Conservation (phyloP, 768 basidiomycete genomes). For the Hemileccinum rubropunctum region DNA sequence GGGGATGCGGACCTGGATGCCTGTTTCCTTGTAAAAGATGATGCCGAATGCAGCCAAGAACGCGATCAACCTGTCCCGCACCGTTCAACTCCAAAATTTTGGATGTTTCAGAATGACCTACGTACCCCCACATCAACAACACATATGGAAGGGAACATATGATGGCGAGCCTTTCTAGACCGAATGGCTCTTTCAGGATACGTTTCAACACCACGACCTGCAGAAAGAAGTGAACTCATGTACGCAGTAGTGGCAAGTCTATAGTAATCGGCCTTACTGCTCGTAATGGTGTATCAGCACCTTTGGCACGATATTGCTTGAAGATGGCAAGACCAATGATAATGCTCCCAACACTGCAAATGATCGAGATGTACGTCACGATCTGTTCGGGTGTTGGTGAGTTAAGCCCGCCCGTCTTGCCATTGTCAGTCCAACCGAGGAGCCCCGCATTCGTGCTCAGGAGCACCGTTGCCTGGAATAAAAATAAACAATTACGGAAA, state of each 20-base stretch:
- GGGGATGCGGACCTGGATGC: constrained; percentile 23
- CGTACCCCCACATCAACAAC: constrained; percentile 40
- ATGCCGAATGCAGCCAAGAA: constrained; percentile 34
- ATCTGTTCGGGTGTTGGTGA: constrained; percentile 23
- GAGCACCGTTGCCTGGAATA: constrained; percentile 27
- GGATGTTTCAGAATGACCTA: background rate
- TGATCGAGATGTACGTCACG: constrained; percentile 26
- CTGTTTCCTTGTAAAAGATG: constrained; percentile 29
- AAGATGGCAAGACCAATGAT: constrained; percentile 29
- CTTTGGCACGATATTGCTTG: constrained; percentile 33
- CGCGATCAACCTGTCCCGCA: constrained; percentile 28
- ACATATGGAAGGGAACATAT: constrained; percentile 41
- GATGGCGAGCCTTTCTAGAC: constrained; percentile 38
- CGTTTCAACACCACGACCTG: constrained; percentile 27
- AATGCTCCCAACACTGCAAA: constrained; percentile 30
- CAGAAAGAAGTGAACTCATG: background rate
- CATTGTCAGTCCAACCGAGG: constrained; percentile 17
- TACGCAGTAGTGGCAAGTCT: background rate
- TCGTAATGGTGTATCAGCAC: constrained; percentile 29
- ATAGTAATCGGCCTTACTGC: constrained; percentile 16
- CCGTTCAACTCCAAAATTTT: constrained; percentile 1
- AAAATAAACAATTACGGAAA: background rate
- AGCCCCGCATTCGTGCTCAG: constrained; percentile 25
- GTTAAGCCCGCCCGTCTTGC: background rate
- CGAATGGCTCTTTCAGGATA: constrained; percentile 23